Conservation (phyloP, 345 rosid genomes). For the Chamaenerion angustifolium region DNA sequence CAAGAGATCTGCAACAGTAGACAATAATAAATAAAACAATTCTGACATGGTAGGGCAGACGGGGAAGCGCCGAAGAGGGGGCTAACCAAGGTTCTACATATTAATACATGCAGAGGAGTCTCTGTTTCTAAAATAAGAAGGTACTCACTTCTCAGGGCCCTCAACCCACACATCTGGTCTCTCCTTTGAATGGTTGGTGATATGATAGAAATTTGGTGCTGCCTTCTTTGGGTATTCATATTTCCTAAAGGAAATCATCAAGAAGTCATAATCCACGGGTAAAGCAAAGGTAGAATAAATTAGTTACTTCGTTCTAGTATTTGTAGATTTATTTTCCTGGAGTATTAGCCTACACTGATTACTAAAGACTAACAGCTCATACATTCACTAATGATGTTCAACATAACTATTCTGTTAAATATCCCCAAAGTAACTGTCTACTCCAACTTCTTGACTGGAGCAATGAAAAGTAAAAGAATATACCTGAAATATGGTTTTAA, state of each 20-base stretch:
- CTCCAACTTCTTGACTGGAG: slow-evolving; percentile 1
- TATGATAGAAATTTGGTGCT: slow-evolving; percentile 78
- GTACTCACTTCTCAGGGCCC: slow-evolving; percentile 79
- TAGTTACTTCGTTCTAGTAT: no score
- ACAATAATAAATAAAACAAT: slow-evolving; percentile 5
- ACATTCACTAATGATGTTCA: no score
- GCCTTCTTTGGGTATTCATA: slow-evolving; percentile 74
- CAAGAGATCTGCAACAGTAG: slow-evolving; percentile 50
- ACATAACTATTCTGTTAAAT: no score
- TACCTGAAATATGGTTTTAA: slow-evolving; percentile 92
- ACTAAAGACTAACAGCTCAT: no score
- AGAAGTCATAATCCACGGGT: neutral
- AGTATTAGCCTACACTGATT: no score
- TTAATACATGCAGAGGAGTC: neutral
- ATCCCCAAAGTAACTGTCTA: neutral
- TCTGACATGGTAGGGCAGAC: no score
- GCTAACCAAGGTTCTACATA: no score
- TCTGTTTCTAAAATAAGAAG: no score
- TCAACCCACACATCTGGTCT: slow-evolving; percentile 99
- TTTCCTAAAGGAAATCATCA: slow-evolving; percentile 33
- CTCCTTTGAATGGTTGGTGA: slow-evolving; percentile 78
- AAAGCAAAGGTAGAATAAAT: neutral
- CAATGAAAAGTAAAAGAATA: neutral
- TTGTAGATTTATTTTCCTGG: no score
- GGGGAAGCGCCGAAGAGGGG: no score